Evolutionary conservation across 768 basidiomycete species (phyloP), one percentile per base, ranked within the genome.

Genomic region (Porpolomopsis calyptriformis): DNA sequence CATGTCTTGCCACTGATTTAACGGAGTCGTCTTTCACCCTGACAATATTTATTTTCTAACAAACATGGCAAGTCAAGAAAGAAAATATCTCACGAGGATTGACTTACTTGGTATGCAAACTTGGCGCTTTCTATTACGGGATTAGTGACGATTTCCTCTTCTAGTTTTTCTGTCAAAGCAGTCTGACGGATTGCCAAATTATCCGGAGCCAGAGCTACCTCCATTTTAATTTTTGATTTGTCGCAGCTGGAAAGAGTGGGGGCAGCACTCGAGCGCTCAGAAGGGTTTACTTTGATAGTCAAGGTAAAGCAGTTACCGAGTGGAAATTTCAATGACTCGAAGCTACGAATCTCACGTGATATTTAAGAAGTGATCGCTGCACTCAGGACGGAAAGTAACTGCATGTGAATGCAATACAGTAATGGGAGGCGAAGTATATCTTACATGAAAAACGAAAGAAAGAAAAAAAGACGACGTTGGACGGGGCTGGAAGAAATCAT

Each of bases 1-100:
- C 84, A 56, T 80, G 73, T 64, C 69, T 68, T n/a, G 85, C 84
- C 26, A 83, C 84, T 41, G 64, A 62, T 52, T 68, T 67, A 22
- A 86, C 72, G n/a, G 81, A 82, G 5, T 69, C 62, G 18, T 73
- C 69, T 57, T 77, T 72, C 44, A 85, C 68, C 25, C 66, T 65
- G 7, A 85, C 82, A 16, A 85, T 51, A 51, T 74, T 66, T 1
- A 78, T 80, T 50, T 68, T 67, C 84, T 86, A 22, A 48, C 14
- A 48, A 38, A 29, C 25, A 40, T 37, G 19, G 39, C 48, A 35
- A 47, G 40, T 18, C 9, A 26, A 43, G 7, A 40, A 25, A 47
- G 45, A 27, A 44, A 35, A 4, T 24, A 40, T 19, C 16, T 23
- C 22, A 27, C 38, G 16, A 35, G 20, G 47, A 36, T 36, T 12